These are phyloP conservation scores for Glycyrrhiza uralensis DNA, from an alignment of 306 rosid species.

Conservation along the genomic window DNA sequence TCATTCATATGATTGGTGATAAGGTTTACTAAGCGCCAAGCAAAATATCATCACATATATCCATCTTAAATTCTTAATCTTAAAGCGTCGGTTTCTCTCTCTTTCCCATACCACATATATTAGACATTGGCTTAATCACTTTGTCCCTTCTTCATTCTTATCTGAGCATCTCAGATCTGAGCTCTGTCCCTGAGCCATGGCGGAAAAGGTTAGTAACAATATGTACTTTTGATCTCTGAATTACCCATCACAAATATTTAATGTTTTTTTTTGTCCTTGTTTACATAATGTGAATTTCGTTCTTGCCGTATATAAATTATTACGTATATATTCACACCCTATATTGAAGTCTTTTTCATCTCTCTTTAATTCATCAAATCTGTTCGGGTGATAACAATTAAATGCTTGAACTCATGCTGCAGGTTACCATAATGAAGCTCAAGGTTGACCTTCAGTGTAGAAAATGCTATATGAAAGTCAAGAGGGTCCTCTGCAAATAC, in stretches of 20 bases:
- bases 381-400: neutral
- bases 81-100: too few relatives aligned
- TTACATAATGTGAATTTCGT: neutral
- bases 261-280: neutral
- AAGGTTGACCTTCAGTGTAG: constrained; percentile 64
- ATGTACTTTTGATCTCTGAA: neutral
- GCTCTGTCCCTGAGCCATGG: constrained; percentile 30
- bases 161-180: neutral
- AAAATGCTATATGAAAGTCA: constrained; percentile 63
- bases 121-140: neutral
- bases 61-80: too few relatives aligned
- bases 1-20: too few relatives aligned
- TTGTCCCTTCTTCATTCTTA: neutral
- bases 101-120: neutral
- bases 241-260: neutral
- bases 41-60: too few relatives aligned
- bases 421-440: constrained; percentile 45
- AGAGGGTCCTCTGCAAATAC: constrained; percentile 55
- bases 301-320: neutral
- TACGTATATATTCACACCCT: neutral
- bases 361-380: neutral
- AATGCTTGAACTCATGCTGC: neutral
- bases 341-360: neutral
- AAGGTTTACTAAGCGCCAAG: too few relatives aligned
- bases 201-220: constrained; percentile 18